These are phyloP conservation scores for Cercospora beticola DNA, from an alignment of 2,329 filamentous ascomycete species.

Conservation along the genomic window DNA sequence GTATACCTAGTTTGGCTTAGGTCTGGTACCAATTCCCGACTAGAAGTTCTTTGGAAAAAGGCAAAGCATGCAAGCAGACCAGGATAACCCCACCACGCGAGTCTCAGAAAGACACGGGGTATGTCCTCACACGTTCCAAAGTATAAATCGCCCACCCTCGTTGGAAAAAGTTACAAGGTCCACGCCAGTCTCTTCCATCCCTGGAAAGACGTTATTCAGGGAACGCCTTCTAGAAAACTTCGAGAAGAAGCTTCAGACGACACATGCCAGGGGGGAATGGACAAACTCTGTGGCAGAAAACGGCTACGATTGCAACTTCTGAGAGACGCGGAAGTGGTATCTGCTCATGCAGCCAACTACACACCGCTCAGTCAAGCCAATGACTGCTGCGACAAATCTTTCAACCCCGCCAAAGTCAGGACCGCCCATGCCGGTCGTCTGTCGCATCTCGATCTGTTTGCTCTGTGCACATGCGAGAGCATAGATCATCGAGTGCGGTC, in stretches of 20 bases:
- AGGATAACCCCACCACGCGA: background rate
- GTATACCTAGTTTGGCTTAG: background rate
- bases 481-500: background rate
- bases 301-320: background rate
- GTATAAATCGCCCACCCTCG: background rate
- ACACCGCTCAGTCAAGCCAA: background rate
- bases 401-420: background rate
- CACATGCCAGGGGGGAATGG: background rate
- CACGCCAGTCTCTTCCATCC: background rate
- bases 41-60: background rate
- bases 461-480: background rate
- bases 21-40: background rate
- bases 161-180: background rate
- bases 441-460: background rate
- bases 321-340: background rate
- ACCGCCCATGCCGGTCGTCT: background rate
- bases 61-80: background rate
- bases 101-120: background rate
- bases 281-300: background rate
- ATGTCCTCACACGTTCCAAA: background rate
- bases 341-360: background rate
- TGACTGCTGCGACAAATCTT: background rate
- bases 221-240: slow-evolving; percentile 7
- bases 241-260: slow-evolving; percentile 7
- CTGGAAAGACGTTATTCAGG: background rate